phyloP scores from a whole-genome alignment of 2,329 filamentous ascomycete species.

The Hortaea werneckii region DNA sequence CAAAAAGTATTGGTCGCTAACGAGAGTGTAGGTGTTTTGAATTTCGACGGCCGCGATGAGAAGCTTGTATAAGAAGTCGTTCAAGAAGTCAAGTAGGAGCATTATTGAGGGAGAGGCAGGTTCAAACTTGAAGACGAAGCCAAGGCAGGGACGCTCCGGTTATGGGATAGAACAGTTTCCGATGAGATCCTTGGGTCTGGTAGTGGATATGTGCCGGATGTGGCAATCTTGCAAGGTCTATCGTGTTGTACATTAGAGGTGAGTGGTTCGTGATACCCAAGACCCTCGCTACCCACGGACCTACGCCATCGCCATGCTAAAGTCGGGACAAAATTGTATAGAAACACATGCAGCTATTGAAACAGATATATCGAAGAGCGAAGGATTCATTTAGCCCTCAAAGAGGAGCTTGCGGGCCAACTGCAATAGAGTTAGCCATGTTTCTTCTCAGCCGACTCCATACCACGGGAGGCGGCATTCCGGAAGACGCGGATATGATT shows the following conservation, averaged over 20 bases:
- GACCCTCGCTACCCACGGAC: background rate
- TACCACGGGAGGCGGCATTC: background rate
- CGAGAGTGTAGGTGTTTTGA: too few species aligned
- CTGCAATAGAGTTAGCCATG: conserved; percentile 6
- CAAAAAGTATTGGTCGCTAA: too few species aligned
- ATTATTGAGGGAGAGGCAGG: too few species aligned
- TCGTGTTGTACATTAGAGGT: background rate
- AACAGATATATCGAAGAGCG: background rate
- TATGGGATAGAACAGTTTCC: too few species aligned
- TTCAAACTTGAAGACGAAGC: too few species aligned
- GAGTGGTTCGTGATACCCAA: background rate
- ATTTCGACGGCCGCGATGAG: too few species aligned
- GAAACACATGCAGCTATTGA: background rate
- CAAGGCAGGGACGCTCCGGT: too few species aligned
- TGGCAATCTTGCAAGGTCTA: background rate
- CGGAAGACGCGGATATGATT: background rate
- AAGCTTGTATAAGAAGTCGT: too few species aligned
- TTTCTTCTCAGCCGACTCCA: background rate
- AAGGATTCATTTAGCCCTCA: conserved; percentile 2
- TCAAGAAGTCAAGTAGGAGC: too few species aligned
- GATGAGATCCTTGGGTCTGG: too few species aligned
- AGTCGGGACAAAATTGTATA: background rate
- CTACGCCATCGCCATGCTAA: conserved; percentile 3
- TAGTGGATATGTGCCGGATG: too few species aligned
- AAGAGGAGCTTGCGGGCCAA: conserved; percentile 10